phyloP scores from a whole-genome alignment of 495 filamentous ascomycete genomes.

The Lasiosphaeria hispida region DNA sequence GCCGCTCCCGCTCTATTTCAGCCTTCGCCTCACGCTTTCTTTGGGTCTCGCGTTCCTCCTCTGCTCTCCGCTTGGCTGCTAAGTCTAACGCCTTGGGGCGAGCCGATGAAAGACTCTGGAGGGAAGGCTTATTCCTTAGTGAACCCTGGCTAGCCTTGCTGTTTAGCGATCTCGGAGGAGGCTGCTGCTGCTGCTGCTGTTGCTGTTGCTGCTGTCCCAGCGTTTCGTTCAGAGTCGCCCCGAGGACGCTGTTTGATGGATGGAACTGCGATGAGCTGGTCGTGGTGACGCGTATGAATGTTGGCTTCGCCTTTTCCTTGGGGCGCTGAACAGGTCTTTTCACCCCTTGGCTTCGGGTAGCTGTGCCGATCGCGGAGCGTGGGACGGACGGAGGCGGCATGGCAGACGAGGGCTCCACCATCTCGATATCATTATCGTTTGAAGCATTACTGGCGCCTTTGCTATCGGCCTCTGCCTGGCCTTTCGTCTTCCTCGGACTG shows the following conservation, averaged over 20 bases:
- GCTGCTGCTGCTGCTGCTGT: constrained; percentile 32
- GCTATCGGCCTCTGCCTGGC: constrained; percentile 42
- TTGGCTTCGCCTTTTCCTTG: constrained; percentile 74
- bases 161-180: constrained; percentile 36
- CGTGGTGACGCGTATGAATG: constrained; percentile 75
- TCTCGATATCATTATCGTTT: constrained; percentile 48
- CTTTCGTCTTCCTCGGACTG: constrained; percentile 52
- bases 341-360: constrained; percentile 50
- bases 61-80: constrained; percentile 74
- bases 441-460: constrained; percentile 32
- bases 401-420: constrained; percentile 48
- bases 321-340: constrained; percentile 70
- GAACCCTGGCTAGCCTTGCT: constrained; percentile 68
- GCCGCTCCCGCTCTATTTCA: constrained; percentile 60
- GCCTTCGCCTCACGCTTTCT: constrained; percentile 76
- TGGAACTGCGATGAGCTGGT: constrained; percentile 62
- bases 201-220: constrained; percentile 44
- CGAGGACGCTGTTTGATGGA: constrained; percentile 55
- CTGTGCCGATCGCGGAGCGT: constrained; percentile 46
- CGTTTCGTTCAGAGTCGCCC: constrained; percentile 61
- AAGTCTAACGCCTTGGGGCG: constrained; percentile 61
- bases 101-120: constrained; percentile 57
- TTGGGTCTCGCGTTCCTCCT: constrained; percentile 73
- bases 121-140: constrained; percentile 61
- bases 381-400: constrained; percentile 58